Base-by-base conservation (phyloP, 1,139 yeast genomes). In the Lodderomyces elongisporus region DNA sequence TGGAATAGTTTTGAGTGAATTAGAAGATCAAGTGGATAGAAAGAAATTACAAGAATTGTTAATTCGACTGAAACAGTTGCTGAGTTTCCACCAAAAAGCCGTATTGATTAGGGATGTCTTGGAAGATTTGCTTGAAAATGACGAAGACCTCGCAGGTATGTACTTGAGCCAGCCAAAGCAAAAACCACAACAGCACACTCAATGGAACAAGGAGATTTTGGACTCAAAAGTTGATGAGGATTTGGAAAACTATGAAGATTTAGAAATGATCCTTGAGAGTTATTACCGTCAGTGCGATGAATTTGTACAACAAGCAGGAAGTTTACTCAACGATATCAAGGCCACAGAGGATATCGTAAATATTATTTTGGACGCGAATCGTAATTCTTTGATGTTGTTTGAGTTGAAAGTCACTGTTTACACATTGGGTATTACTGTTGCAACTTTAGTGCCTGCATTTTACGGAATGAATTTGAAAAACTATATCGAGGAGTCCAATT, bases 341-440 rank as follows among this genome's bases (percentile, higher is more conserved):
- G 87, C 94, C 12, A 91, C 99, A 0, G 98, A 93, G 52, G 99
- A 93, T 53, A 88, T 93, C 49, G 93, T 88, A 39, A 93, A 93
- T 54, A 91, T 93, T 48, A 87, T 93, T 38, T 62, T 93, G 35
- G 99, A 93, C 57, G 88, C 98, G 1, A 91, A 89, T 53, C 78
- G 99, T 59, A 93, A 93, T 58, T 81, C 95, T 5, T 68, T 91
- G 41, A 89, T 91, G 96, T 67, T 91, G 36, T 77, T 85, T 47
- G 96, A 91, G 47, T 62, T 91, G 44, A 80, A 85, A 48, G 77
- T 89, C 26, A 79, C 96, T 0, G 83, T 91, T 24, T 87, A 87
- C 41, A 84, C 97, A 0, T 58, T 91, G 28, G 95, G 95, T 0
- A 70, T 80, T 44, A 79, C 95, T 1, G 83, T 88, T 10, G 95